Evolutionary conservation across 148 eudicot species (phyloP).

Genomic region (Linanthus parryae): DNA sequence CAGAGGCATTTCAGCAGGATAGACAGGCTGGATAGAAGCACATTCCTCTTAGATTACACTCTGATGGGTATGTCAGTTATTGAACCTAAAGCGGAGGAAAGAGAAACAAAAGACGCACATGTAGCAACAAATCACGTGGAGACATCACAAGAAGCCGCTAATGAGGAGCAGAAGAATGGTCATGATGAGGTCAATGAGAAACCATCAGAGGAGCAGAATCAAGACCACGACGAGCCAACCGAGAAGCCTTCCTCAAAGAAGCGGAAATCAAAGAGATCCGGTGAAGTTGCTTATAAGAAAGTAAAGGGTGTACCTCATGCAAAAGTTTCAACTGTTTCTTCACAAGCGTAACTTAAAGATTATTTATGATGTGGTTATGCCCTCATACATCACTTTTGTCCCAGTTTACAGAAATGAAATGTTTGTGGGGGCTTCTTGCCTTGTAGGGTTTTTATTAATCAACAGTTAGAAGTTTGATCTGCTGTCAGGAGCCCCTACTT

Average conservation of each 20-base stretch:
- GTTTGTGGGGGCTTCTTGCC: too few relatives aligned
- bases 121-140: too few relatives aligned
- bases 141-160: constrained; percentile 4
- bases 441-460: too few relatives aligned
- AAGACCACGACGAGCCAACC: constrained; percentile 10
- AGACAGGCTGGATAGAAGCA: constrained; percentile 86
- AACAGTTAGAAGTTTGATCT: too few relatives aligned
- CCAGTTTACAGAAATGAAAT: too few relatives aligned
- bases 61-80: constrained; percentile 86
- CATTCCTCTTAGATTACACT: constrained; percentile 76
- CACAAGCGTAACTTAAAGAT: constrained; percentile 40
- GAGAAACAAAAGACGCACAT: constrained; percentile 8
- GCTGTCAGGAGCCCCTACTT: too few relatives aligned
- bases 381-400: too few relatives aligned
- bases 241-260: constrained; percentile 44
- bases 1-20: constrained; percentile 92
- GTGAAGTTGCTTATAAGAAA: constrained; percentile 32
- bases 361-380: too few relatives aligned
- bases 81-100: constrained; percentile 48
- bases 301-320: constrained; percentile 28
- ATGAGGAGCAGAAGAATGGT: constrained; percentile 10
- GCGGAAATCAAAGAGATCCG: constrained; percentile 47
- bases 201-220: too few relatives aligned
- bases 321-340: constrained; percentile 34
- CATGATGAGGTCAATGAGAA: constrained; percentile 9